Conservation (phyloP, 1,284 basidiomycete species). For the Pascua sp. region DNA sequence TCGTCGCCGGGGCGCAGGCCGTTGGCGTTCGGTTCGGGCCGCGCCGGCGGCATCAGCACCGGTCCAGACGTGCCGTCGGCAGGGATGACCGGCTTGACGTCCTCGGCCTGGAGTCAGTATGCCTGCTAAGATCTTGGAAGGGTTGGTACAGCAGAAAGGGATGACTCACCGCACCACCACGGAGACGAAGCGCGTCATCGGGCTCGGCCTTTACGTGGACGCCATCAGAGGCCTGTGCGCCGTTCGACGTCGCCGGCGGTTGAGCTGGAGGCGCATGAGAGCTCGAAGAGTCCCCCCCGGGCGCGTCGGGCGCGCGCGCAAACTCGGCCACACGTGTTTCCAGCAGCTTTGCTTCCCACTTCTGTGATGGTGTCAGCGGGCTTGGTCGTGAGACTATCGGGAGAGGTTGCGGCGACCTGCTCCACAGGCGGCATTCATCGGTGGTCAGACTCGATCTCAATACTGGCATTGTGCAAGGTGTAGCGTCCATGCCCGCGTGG, state of each 20-base stretch:
- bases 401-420: background rate
- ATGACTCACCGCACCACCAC: conserved; percentile 35
- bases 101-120: conserved; percentile 10
- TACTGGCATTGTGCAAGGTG: too few species aligned
- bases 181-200: conserved; percentile 37
- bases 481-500: too few species aligned
- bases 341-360: conserved; percentile 92
- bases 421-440: too few species aligned
- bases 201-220: conserved; percentile 42
- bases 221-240: conserved; percentile 9
- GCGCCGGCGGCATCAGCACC: conserved; percentile 5
- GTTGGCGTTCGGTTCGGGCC: conserved; percentile 48
- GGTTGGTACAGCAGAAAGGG: background rate
- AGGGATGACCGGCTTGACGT: conserved; percentile 6
- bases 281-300: conserved; percentile 12
- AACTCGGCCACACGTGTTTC: conserved; percentile 92
- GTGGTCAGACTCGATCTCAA: too few species aligned
- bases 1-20: conserved; percentile 58
- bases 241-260: conserved; percentile 1
- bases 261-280: background rate
- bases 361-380: conserved; percentile 54
- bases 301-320: conserved; percentile 30
- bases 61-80: background rate
- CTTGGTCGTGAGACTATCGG: background rate
- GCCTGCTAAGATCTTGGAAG: background rate